These are phyloP conservation scores for Cladophialophora bantiana DNA, from an alignment of 2,329 filamentous ascomycete genomes.

Conservation along the genomic window DNA sequence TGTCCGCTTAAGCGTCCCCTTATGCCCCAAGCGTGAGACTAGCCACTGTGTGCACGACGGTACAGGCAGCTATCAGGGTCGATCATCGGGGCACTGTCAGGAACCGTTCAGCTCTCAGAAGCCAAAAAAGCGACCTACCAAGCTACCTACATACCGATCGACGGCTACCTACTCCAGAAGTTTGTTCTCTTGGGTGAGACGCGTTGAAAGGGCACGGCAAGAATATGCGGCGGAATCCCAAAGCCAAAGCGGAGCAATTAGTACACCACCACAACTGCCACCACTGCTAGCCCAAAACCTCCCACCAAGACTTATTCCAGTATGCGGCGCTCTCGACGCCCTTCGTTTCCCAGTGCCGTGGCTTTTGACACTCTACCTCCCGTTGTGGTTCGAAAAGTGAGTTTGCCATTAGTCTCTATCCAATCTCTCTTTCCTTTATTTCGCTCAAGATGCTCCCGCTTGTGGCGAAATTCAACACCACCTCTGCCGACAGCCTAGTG, in stretches of 20 bases:
- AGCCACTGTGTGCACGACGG: neutral
- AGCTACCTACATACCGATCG: neutral
- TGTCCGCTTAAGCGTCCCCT: constrained; percentile 4
- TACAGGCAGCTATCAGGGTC: constrained; percentile 3
- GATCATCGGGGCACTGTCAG: neutral
- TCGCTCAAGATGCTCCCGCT: neutral
- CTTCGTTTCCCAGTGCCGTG: constrained; percentile 29
- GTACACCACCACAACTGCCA: constrained; percentile 1
- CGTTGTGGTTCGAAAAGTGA: constrained; percentile 65
- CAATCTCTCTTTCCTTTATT: neutral
- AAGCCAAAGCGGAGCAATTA: constrained; percentile 16
- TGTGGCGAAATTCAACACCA: constrained; percentile 11
- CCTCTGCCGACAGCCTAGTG: constrained; percentile 4
- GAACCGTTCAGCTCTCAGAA: neutral
- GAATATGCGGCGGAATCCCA: constrained; percentile 15
- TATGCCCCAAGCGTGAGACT: constrained; percentile 15
- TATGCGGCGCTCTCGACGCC: constrained; percentile 31
- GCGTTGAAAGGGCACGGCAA: constrained; percentile 2
- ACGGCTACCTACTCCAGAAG: neutral
- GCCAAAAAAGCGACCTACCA: neutral
- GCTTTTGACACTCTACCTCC: constrained; percentile 63
- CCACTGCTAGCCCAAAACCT: neutral
- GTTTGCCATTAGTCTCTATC: constrained; percentile 39
- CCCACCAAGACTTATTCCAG: constrained; percentile 3
- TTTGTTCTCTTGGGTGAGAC: neutral